A percentile compares a stretch with the other conserved stretches of the same genome.
Conservation (phyloP, 2,329 filamentous ascomycete species). For the Penicillium sp. region DNA sequence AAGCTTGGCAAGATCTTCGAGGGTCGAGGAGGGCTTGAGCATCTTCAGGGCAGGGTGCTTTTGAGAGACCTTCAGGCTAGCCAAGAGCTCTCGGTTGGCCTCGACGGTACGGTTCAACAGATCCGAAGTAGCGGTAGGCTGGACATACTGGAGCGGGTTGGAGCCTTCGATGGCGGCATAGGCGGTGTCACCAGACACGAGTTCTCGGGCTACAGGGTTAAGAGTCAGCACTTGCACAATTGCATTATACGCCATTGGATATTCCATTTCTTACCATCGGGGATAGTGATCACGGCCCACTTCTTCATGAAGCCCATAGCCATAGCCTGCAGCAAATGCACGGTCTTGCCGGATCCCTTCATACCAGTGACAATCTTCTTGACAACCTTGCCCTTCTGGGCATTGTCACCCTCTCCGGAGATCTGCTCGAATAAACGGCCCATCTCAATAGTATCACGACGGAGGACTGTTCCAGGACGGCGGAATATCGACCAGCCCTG, state of each 20-base stretch:
- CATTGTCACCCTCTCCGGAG: conserved; percentile 38
- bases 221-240: conserved; percentile 17
- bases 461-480: conserved; percentile 73
- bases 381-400: conserved; percentile 38
- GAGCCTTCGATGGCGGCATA: conserved; percentile 68
- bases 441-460: conserved; percentile 73
- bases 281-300: conserved; percentile 86
- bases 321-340: conserved; percentile 80
- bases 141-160: conserved; percentile 62
- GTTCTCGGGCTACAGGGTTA: conserved; percentile 65
- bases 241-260: not conserved
- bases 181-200: conserved; percentile 75
- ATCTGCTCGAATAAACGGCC: conserved; percentile 62
- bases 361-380: conserved; percentile 70
- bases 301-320: conserved; percentile 75
- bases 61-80: conserved; percentile 50
- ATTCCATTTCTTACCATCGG: conserved; percentile 66
- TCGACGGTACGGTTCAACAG: conserved; percentile 71
- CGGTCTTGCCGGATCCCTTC: conserved; percentile 79
- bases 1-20: conserved; percentile 66
- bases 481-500: conserved; percentile 88
- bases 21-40: conserved; percentile 57
- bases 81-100: conserved; percentile 68
- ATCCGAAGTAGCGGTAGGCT: conserved; percentile 72
- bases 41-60: conserved; percentile 60